phyloP scores from a whole-genome alignment of 352 stramenopile species.

The Phytopythium sindhum region DNA sequence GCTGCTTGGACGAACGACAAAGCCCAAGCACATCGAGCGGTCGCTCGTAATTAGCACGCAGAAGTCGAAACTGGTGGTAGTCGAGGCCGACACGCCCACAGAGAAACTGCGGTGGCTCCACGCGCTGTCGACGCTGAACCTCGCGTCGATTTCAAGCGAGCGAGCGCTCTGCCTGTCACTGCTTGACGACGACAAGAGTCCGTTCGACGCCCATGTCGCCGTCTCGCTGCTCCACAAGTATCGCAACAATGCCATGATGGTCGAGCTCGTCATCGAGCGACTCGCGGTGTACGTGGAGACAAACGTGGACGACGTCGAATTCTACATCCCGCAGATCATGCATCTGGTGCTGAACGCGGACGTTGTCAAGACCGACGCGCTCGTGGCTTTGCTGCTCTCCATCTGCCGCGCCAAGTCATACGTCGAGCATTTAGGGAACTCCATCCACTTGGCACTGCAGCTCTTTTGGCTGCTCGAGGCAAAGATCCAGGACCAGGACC shows the following conservation, averaged over 20 bases:
- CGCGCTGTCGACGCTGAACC: conserved; percentile 63
- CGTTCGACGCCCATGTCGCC: conserved; percentile 65
- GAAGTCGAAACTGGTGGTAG: conserved; percentile 67
- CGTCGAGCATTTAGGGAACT: conserved; percentile 76
- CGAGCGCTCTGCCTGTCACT: conserved; percentile 54
- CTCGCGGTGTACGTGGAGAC: conserved; percentile 56
- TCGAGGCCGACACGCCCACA: conserved; percentile 65
- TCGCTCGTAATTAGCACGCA: conserved; percentile 61
- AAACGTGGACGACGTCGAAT: conserved; percentile 78
- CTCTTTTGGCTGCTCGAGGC: conserved; percentile 76
- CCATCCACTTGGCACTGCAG: conserved; percentile 64
- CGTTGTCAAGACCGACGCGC: conserved; percentile 55
- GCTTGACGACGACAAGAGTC: conserved; percentile 34
- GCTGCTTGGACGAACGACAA: conserved; percentile 33
- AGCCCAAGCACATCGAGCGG: conserved; percentile 38
- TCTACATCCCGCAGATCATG: conserved; percentile 81
- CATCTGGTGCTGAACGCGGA: conserved; percentile 68
- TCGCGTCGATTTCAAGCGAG: conserved; percentile 44
- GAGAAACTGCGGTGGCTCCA: conserved; percentile 81
- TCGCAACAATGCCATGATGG: conserved; percentile 58
- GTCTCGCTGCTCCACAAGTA: conserved; percentile 72
- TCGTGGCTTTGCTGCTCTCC: conserved; percentile 69
- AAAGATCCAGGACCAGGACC: conserved; percentile 68
- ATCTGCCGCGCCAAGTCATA: conserved; percentile 78
- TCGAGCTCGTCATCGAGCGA: conserved; percentile 62